These are phyloP conservation scores for Citrus sinensis DNA, from an alignment of 345 rosid genomes.

Conservation along the genomic window DNA sequence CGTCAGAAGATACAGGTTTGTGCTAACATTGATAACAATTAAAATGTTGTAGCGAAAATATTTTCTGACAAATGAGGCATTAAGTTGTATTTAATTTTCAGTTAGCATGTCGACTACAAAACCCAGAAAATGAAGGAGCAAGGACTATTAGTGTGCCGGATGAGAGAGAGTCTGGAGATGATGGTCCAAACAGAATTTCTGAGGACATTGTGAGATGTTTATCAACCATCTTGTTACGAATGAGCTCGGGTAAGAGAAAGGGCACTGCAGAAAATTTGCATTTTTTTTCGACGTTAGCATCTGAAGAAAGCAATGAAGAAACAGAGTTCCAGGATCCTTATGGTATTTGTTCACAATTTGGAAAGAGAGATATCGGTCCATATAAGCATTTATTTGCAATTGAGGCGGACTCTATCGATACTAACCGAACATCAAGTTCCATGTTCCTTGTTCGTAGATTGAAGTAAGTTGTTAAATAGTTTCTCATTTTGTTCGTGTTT, in stretches of 20 bases:
- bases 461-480: constrained; percentile 37
- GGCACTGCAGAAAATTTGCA: constrained; percentile 28
- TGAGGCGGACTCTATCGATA: constrained; percentile 49
- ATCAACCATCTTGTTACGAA: constrained; percentile 53
- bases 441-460: constrained; percentile 61
- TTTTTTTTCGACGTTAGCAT: constrained; percentile 22
- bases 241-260: constrained; percentile 45
- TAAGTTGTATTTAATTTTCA: constrained; percentile 18
- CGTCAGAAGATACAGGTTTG: constrained; percentile 43
- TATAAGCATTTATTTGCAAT: constrained; percentile 50
- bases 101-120: constrained; percentile 34
- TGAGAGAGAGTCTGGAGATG: constrained; percentile 19
- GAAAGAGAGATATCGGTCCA: constrained; percentile 58
- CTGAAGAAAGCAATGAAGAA: constrained; percentile 31
- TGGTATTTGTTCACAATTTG: constrained; percentile 42
- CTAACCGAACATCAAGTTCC: constrained; percentile 44
- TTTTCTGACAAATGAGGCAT: constrained; percentile 9
- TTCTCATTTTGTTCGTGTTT: background rate
- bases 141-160: constrained; percentile 24
- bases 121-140: constrained; percentile 39
- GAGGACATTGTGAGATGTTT: constrained; percentile 70
- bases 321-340: constrained; percentile 49
- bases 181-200: constrained; percentile 59
- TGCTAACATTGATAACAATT: background rate
- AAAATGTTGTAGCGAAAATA: background rate